Evolutionary conservation across 257 asterid species (phyloP).

Genomic region (Solanum chiquidenum): DNA sequence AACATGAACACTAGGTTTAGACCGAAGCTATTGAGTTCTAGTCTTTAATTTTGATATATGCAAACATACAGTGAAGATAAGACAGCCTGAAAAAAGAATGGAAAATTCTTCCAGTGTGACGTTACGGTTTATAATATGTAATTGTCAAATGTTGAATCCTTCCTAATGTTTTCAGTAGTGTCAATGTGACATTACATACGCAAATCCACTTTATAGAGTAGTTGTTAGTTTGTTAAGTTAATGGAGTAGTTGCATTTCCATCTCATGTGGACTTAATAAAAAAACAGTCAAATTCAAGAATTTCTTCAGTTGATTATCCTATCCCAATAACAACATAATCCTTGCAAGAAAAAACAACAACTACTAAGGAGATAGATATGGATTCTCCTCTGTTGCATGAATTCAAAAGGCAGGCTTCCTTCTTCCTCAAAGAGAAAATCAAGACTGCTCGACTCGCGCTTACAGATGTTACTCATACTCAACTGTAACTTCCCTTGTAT

Average conservation of each 20-base stretch:
- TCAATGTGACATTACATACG: conserved; percentile 2
- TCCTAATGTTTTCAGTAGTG: not conserved
- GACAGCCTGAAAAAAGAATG: not conserved
- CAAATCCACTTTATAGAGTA: conserved; percentile 24
- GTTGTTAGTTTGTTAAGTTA: conserved; percentile 22
- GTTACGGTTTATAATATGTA: not conserved
- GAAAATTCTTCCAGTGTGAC: not conserved
- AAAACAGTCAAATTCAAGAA: not conserved
- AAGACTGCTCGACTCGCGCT: conserved; percentile 73
- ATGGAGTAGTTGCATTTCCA: conserved; percentile 62
- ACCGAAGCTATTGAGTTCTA: not conserved
- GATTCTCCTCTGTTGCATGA: conserved; percentile 42
- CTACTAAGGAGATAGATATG: not conserved
- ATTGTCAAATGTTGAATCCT: conserved; percentile 2
- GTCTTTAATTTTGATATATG: not conserved
- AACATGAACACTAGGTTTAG: not conserved
- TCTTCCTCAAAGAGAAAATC: conserved; percentile 75
- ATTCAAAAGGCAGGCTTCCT: conserved; percentile 74
- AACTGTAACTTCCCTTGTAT: conserved; percentile 33
- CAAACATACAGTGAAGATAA: not conserved
- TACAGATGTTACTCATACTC: conserved; percentile 61
- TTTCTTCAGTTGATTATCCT: not conserved
- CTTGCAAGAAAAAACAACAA: not conserved
- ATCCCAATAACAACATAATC: not conserved
- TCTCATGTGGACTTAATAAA: not conserved